A percentile compares a stretch with the other conserved stretches of the same genome.
Conservation (phyloP, 306 rosid genomes). For the Medicago ruthenica region DNA sequence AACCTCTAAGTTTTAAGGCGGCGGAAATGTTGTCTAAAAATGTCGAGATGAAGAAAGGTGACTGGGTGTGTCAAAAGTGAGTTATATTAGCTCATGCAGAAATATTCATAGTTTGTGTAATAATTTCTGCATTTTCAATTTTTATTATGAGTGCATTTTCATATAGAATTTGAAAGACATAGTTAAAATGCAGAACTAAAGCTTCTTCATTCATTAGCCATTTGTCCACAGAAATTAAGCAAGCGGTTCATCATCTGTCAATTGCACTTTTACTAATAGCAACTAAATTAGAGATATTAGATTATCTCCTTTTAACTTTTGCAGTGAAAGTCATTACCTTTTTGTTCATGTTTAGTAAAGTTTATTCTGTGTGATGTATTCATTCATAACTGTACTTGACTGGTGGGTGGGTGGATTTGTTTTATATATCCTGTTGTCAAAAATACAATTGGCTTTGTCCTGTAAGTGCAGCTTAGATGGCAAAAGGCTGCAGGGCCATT, state of each 20-base stretch:
- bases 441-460: not conserved
- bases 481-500: not conserved
- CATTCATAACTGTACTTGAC: conserved; percentile 15
- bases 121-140: conserved; percentile 17
- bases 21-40: conserved; percentile 43
- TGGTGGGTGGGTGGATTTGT: conserved; percentile 2
- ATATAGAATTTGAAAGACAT: conserved; percentile 16
- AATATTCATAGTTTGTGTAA: conserved; percentile 24
- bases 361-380: conserved; percentile 10
- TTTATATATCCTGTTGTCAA: conserved; percentile 14
- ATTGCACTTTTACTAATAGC: conserved; percentile 8
- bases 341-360: conserved; percentile 12
- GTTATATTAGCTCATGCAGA: conserved; percentile 41
- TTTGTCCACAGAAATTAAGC: conserved; percentile 32
- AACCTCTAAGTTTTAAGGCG: conserved; percentile 34
- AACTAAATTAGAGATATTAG: conserved; percentile 25
- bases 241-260: conserved; percentile 5
- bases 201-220: conserved; percentile 7
- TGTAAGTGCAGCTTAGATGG: not conserved
- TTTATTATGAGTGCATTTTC: conserved; percentile 26
- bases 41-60: conserved; percentile 78
- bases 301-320: conserved; percentile 4
- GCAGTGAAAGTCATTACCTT: conserved; percentile 18
- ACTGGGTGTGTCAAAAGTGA: conserved; percentile 92
- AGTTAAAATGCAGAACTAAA: conserved; percentile 34